These are phyloP conservation scores for Sporothrix euskadiensis DNA, from an alignment of 2,329 filamentous ascomycete species.

Conservation along the genomic window DNA sequence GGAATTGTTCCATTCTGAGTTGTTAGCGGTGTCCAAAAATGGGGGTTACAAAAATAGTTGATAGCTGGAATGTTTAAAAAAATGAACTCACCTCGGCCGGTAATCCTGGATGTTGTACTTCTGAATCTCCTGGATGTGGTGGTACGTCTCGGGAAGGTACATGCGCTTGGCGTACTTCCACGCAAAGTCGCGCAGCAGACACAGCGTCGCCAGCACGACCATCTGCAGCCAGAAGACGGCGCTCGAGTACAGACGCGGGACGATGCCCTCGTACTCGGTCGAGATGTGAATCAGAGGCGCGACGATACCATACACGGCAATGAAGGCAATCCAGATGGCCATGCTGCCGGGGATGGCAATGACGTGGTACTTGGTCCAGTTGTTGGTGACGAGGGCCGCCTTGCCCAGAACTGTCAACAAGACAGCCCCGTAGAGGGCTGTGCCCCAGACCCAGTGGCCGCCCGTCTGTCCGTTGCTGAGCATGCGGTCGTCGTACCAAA, in stretches of 20 bases:
- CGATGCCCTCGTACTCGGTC: slow-evolving; percentile 79
- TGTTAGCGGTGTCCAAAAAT: not conserved
- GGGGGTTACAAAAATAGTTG: not conserved
- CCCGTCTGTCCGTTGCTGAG: slow-evolving; percentile 76
- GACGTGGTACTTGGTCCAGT: slow-evolving; percentile 98
- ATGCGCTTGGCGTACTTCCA: slow-evolving; percentile 99
- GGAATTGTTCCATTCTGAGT: slow-evolving; percentile 94
- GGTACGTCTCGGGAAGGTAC: slow-evolving; percentile 94
- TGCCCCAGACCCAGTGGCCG: slow-evolving; percentile 98
- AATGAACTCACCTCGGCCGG: slow-evolving; percentile 67
- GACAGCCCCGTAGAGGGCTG: slow-evolving; percentile 90
- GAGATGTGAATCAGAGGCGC: slow-evolving; percentile 82
- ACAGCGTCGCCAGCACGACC: slow-evolving; percentile 75
- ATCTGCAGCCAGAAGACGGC: slow-evolving; percentile 91
- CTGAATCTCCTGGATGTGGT: slow-evolving; percentile 98
- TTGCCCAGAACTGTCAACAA: slow-evolving; percentile 92
- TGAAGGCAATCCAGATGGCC: slow-evolving; percentile 85
- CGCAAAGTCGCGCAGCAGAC: slow-evolving; percentile 81
- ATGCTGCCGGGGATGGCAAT: slow-evolving; percentile 94
- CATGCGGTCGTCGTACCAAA: slow-evolving; percentile 79
- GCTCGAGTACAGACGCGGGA: slow-evolving; percentile 76
- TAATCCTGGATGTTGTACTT: slow-evolving; percentile 99
- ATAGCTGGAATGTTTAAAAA: not conserved
- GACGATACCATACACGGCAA: slow-evolving; percentile 82
- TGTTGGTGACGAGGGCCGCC: slow-evolving; percentile 89